Evolutionary conservation across 2,329 filamentous ascomycete genomes (phyloP), one percentile per base, ranked within the genome.

Genomic region (Xylariaceae sp.): DNA sequence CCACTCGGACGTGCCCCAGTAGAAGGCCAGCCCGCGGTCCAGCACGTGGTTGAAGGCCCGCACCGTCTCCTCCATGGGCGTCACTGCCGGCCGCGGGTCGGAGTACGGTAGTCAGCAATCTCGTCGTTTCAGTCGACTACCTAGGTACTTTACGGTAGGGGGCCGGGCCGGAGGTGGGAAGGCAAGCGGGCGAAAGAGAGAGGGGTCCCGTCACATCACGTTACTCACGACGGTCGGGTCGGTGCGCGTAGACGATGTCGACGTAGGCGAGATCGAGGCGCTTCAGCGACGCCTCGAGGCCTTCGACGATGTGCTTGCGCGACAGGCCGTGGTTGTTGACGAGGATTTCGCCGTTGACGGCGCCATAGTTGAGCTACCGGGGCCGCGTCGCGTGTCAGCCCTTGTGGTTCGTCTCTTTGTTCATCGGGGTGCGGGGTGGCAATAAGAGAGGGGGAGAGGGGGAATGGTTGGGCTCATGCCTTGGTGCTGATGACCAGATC

Each of bases 211-310:
- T n/a, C n/a, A n/a, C n/a, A n/a, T n/a, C n/a, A n/a, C n/a, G n/a
- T n/a, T n/a, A n/a, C n/a, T n/a, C n/a, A n/a, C n/a, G 63, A 14
- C 59, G 56, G 43, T 80, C 77, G 12, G 72, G 70, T 17, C 75
- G 64, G 55, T 80, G 76, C 3, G 76, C 75, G 35, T 78, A 73
- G 23, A 80, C 68, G 28, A 80, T 61, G 52, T 80, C 77, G 34
- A 80, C 77, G 49, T 84, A 85, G n/a, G 71, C 69, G 34, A 74
- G 66, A 49, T 78, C 66, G 32, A 83, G 64, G 18, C 78, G 65
- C 44, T 65, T 58, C n/a, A 78, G 57, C 2, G 65, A 74, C 52
- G 61, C 64, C 59, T 77, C 72, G 33, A 77, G 57, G 19, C 74
- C 75, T 56, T 80, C 68, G 36, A 71, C 57, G 33, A 72, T 52